Evolutionary conservation across 768 basidiomycete species (phyloP), one percentile per base, ranked within the genome.

Genomic region (Hygrocybe coccinea): DNA sequence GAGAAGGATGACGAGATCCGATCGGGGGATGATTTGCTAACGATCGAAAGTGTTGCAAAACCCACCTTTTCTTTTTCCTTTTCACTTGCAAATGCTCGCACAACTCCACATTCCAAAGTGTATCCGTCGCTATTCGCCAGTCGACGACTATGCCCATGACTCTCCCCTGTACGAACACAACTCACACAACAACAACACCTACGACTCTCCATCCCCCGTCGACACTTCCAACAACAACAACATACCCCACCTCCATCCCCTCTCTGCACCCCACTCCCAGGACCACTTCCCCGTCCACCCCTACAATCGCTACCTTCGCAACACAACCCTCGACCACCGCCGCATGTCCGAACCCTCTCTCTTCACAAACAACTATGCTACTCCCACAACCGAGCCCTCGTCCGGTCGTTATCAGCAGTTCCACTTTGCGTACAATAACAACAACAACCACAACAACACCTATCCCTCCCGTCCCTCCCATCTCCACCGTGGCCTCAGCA

Each of bases 341-440:
- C 81, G 85, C 67, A 83, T 85, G 81, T 86, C 85, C 64, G 84
- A 86, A 66, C 83, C 85, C 46, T 71, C 80, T 53, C 71, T 79
- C 58, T 74, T 78, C 57, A 64, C 67, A 50, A 62, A 64, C 49
- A 59, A 75, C 52, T 74, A 80, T 64, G 60, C 72, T 39, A 59
- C 69, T 50, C 64, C 73, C 43, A 52, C 72, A 54, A 52, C 69
- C 38, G 69, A 69, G 56, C 45, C 67, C 52, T 54, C 72, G 52
- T 59, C 67, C 49, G 66, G 60, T 55, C 76, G 70, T 55, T 73
- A 71, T 58, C 70, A 73, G n/a, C 76, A 76, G 50, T 74, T 73
- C 58, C 71, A 73, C 15, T 76, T 74, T 60, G 64, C 69, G 19
- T 76, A 70, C 60, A 69, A 69, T 59, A 65, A 69, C 55, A n/a